Base-by-base conservation (phyloP, 2,329 filamentous ascomycete genomes). In the Ophiostoma novo-ulmi region DNA sequence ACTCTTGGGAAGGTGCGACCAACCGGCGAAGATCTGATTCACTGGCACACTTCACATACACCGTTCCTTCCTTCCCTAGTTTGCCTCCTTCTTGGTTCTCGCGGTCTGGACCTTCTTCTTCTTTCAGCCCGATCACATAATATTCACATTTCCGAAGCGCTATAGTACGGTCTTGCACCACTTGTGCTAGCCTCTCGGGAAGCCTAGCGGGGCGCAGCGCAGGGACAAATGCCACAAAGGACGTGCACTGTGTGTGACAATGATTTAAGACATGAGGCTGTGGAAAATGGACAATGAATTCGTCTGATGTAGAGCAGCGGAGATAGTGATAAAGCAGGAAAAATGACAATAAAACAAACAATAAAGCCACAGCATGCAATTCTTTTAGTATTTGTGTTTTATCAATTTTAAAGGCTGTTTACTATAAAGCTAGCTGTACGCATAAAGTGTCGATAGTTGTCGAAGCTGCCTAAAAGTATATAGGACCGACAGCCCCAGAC, bases 201-300 rank as follows among this genome's bases (percentile, higher is more conserved):
- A 69, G 71, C 69, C 69, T 70, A 70, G 52, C 67, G 69, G 71
- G 71, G 69, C 71, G 69, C 71, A 72, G 69, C 61, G 35, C 38
- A 22, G 10, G 44, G 5, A 48, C 44, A n/a, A 48, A 48, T 17
- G 7, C 1, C 20, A 48, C 3, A 48, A 20, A 13, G 26, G 20
- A 39, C 7, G 20, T 11, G 63, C 63, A 65, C 63, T 65, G 63
- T 65, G 63, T n/a, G 35, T 31, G 7, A 36, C n/a, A 4, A 8
- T n/a, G 22, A 61, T 26, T 61, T 61, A 38, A n/a, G 31, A 2
- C 5, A 17, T 38, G 36, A 65, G 61, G 63, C 63, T 65, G 22
- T 8, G 61, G 26, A n/a, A 58, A n/a, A 20, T 20, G 14, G 44
- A 14, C 14, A 58, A 58, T 26, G 52, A 26, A 22, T 11, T 58